Percentiles rank a stretch among this genome's conserved stretches.
phyloP scores from a whole-genome alignment of 179 eudicot genomes.

The Heliamphora ciliata region DNA sequence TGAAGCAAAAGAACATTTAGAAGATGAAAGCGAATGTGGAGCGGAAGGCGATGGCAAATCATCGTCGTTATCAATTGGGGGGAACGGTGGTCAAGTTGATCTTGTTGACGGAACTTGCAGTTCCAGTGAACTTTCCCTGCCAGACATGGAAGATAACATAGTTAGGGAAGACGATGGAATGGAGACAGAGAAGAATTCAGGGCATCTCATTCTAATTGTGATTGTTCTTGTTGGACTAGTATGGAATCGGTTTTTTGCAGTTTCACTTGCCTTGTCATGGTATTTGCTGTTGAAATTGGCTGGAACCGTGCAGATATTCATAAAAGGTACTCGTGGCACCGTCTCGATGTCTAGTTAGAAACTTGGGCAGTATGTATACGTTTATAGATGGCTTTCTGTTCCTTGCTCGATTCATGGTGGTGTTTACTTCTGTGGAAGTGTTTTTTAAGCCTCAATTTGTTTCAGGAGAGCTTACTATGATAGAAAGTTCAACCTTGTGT shows the following conservation, averaged over 20 bases:
- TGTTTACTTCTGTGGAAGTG: not conserved
- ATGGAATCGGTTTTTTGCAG: conserved; percentile 41
- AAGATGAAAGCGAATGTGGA: conserved; percentile 1
- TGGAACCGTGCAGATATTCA: conserved; percentile 6
- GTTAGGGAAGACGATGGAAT: conserved; percentile 12
- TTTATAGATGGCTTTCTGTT: not conserved
- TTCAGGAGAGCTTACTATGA: not conserved
- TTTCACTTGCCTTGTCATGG: conserved; percentile 36
- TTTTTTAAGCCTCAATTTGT: conserved; percentile 6
- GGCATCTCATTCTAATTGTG: conserved; percentile 24
- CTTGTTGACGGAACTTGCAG: not conserved
- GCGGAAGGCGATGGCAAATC: not conserved
- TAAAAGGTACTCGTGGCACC: conserved; percentile 1
- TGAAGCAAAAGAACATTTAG: conserved; percentile 3
- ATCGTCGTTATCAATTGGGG: not conserved
- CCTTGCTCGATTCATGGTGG: not conserved
- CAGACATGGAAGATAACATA: not conserved
- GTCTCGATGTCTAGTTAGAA: conserved; percentile 9
- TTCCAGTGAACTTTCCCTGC: conserved; percentile 11
- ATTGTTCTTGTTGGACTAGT: conserved; percentile 58
- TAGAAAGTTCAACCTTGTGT: conserved; percentile 13
- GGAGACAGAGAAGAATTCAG: conserved; percentile 19
- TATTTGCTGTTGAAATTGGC: conserved; percentile 26
- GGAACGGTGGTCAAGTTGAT: conserved; percentile 12
- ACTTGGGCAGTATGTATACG: not conserved